phyloP scores from a whole-genome alignment of 371 early-diverging fungal genomes.

The Mucor sp. region DNA sequence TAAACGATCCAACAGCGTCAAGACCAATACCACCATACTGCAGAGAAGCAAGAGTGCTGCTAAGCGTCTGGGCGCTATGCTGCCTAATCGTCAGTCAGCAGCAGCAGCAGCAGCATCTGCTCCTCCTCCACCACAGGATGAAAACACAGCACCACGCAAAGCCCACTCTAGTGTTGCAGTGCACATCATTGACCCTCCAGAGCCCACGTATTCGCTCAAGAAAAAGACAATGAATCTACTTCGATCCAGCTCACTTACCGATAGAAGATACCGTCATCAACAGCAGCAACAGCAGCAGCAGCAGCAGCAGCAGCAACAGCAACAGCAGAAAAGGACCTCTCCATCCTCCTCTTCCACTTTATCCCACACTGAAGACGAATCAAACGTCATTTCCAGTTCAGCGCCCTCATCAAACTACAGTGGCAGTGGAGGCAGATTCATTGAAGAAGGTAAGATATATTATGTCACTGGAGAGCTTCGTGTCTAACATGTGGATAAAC shows the following conservation, averaged over 20 bases:
- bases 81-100: slow-evolving; percentile 4
- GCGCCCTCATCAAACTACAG: not conserved
- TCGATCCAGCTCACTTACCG: slow-evolving; percentile 18
- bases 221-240: slow-evolving; percentile 24
- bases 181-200: not conserved
- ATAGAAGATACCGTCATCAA: slow-evolving; percentile 11
- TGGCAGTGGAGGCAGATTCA: slow-evolving; percentile 6
- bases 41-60: slow-evolving; percentile 30
- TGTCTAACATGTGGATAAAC: too few species aligned
- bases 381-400: not conserved
- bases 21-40: slow-evolving; percentile 8
- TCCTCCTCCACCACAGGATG: too few species aligned
- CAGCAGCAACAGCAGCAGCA: slow-evolving; percentile 3
- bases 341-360: not conserved
- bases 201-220: slow-evolving; percentile 1
- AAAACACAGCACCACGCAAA: not conserved
- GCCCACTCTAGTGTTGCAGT: not conserved
- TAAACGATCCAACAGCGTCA: not conserved
- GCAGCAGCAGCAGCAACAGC: slow-evolving; percentile 1
- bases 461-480: not conserved
- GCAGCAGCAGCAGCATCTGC: not conserved
- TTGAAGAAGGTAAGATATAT: slow-evolving; percentile 12
- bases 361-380: not conserved
- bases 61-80: slow-evolving; percentile 16
- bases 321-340: not conserved